phyloP scores from a whole-genome alignment of 495 filamentous ascomycete genomes.

The Penicillium silybi region DNA sequence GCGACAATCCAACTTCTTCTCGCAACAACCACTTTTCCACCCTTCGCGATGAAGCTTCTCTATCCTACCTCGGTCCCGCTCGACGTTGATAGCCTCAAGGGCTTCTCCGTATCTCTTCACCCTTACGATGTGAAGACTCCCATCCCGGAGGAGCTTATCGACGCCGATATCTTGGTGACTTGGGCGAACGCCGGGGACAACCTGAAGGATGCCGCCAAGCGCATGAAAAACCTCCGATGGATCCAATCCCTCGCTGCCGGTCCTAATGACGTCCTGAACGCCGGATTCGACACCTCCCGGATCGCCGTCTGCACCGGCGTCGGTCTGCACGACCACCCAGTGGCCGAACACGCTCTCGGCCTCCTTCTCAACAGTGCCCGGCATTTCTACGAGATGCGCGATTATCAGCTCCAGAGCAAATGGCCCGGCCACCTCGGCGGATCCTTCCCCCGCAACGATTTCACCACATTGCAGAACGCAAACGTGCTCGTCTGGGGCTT shows the following conservation, averaged over 20 bases:
- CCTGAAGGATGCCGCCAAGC: conserved; percentile 46
- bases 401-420: conserved; percentile 46
- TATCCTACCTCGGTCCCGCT: conserved; percentile 57
- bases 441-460: conserved; percentile 48
- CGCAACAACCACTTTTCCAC: background rate
- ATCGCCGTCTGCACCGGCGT: conserved; percentile 53
- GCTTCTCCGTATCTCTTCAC: conserved; percentile 49
- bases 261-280: conserved; percentile 56
- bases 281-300: conserved; percentile 47
- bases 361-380: conserved; percentile 48
- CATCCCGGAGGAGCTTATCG: conserved; percentile 47
- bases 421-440: conserved; percentile 58
- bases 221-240: conserved; percentile 52
- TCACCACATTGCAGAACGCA: conserved; percentile 53
- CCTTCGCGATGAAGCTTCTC: conserved; percentile 52
- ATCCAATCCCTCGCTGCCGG: conserved; percentile 60
- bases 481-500: conserved; percentile 30
- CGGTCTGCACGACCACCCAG: conserved; percentile 56
- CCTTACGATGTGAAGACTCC: conserved; percentile 51
- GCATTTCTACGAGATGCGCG: conserved; percentile 55
- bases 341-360: conserved; percentile 55
- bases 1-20: background rate
- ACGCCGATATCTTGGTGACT: conserved; percentile 54
- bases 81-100: conserved; percentile 44
- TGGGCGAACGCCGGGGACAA: conserved; percentile 52